Evolutionary conservation across 208 protist species (phyloP), one percentile per base, ranked within the genome.

Genomic region (Trypanosoma boissoni): DNA sequence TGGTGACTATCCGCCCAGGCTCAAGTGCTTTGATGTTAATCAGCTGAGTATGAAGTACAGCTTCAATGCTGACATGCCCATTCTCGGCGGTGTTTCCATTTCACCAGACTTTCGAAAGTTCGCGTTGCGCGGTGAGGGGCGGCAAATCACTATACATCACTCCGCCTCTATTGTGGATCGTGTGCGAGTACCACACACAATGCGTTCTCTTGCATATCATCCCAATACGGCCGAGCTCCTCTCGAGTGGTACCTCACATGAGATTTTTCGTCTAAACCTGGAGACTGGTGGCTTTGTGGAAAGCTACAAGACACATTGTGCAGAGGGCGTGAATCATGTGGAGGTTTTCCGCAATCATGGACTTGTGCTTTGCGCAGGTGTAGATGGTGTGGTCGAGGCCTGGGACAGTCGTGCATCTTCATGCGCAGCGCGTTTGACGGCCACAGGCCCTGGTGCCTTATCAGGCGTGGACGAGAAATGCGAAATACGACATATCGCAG

Each of bases 11-110:
- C 86, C 86, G 21, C 83, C 89, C 51, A 81, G 86, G 4, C 74
- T 94, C 44, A 93, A 93, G 74, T 94, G 86, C 58, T 94, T 90
- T 61, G 87, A 94, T 55, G 83, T 94, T 16, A 89, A 92, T 58
- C 78, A 96, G 54, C 74, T 96, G 6, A 91, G 81, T 65, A 91
- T 94, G 85, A 96, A 96, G 74, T 96, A 88, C 60, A 88, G 76
- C 55, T 95, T 92, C 58, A 89, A 94, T 60, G 86, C 83, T 21
- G 90, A 96, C 53, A 93, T 89, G 82, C 76, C 76, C 48, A 88
- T 96, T 45, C 59, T 93, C 7, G 76, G 72, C 37, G 86, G 84
- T 5, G 76, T 92, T 4, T 88, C 83, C 29, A 76, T 97, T 10
- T 92, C 89, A 2, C 62, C 78, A 0, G 92, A 97, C 70, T 97